phyloP scores from a whole-genome alignment of 306 rosid genomes.

The Castanea mollissima region DNA sequence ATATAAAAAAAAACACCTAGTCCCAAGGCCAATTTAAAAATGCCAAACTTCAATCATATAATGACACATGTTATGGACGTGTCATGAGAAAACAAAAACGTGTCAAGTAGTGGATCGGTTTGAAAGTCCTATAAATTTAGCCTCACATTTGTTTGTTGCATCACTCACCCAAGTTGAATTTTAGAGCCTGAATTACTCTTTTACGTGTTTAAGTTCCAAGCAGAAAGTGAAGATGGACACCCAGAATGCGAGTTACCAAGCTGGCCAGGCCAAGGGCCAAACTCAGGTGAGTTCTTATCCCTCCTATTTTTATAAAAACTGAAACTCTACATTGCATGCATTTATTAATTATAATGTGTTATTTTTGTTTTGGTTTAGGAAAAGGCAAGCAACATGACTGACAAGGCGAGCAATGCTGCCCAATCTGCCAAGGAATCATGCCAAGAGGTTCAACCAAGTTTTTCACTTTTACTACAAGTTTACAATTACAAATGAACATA shows the following conservation, averaged over 20 bases:
- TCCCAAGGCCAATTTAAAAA: background rate
- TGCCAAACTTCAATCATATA: background rate
- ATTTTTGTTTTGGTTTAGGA: slow-evolving; percentile 32
- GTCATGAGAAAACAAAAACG: background rate
- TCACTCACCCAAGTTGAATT: background rate
- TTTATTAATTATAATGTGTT: background rate
- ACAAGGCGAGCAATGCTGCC: slow-evolving; percentile 35
- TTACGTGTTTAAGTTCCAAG: background rate
- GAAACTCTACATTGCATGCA: background rate
- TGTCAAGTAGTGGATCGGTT: background rate
- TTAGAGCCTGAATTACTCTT: background rate
- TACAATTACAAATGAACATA: background rate
- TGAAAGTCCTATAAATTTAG: slow-evolving; percentile 14
- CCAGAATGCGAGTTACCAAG: slow-evolving; percentile 29
- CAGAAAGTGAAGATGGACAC: slow-evolving; percentile 32
- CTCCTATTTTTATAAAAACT: background rate
- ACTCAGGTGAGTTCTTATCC: slow-evolving; percentile 24
- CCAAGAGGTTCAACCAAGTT: slow-evolving; percentile 32
- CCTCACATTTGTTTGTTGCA: background rate
- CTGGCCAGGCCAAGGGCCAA: slow-evolving; percentile 48
- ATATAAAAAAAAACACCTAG: background rate
- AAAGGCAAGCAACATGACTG: slow-evolving; percentile 38
- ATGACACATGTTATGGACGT: background rate
- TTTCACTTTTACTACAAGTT: background rate
- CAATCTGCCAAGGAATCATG: slow-evolving; percentile 42